Conservation (phyloP, 108 stramenopile genomes). For the Cyclotella sp. region DNA sequence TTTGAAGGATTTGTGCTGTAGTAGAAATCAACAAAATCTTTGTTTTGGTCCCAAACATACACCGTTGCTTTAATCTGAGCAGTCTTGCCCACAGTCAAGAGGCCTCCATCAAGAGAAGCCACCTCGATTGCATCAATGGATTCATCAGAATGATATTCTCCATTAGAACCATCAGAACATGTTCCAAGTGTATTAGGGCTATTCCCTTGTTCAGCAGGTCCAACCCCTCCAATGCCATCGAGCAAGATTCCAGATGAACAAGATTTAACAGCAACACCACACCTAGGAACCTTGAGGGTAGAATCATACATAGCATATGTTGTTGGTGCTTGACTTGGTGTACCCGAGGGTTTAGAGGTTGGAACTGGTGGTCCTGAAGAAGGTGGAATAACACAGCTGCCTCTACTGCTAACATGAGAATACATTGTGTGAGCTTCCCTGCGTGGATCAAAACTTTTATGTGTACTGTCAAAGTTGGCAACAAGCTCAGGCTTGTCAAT, state of each 20-base stretch:
- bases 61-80: slow-evolving; percentile 23
- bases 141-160: slow-evolving; percentile 29
- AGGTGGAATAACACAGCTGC: slow-evolving; percentile 5
- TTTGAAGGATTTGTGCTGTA: slow-evolving; percentile 29
- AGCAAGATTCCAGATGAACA: slow-evolving; percentile 16
- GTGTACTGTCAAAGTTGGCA: slow-evolving; percentile 8
- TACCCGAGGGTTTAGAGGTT: too few species aligned
- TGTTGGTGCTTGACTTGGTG: background rate
- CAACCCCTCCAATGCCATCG: slow-evolving; percentile 16
- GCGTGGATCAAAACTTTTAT: slow-evolving; percentile 15
- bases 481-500: slow-evolving; percentile 16
- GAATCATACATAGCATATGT: slow-evolving; percentile 16
- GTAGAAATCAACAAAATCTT: slow-evolving; percentile 31
- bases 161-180: slow-evolving; percentile 26
- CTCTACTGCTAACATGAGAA: slow-evolving; percentile 25
- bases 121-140: slow-evolving; percentile 30
- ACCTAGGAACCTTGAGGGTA: slow-evolving; percentile 13
- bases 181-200: slow-evolving; percentile 24
- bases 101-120: slow-evolving; percentile 7
- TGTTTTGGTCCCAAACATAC: background rate
- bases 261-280: background rate
- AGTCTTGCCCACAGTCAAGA: slow-evolving; percentile 8
- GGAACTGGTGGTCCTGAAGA: too few species aligned
- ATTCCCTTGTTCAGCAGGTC: slow-evolving; percentile 9
- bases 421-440: slow-evolving; percentile 31